Percentiles rank a stretch among this genome's conserved stretches.
These are phyloP conservation scores for Arthroderma sp. DNA, from an alignment of 2,329 filamentous ascomycete genomes.

Conservation along the genomic window DNA sequence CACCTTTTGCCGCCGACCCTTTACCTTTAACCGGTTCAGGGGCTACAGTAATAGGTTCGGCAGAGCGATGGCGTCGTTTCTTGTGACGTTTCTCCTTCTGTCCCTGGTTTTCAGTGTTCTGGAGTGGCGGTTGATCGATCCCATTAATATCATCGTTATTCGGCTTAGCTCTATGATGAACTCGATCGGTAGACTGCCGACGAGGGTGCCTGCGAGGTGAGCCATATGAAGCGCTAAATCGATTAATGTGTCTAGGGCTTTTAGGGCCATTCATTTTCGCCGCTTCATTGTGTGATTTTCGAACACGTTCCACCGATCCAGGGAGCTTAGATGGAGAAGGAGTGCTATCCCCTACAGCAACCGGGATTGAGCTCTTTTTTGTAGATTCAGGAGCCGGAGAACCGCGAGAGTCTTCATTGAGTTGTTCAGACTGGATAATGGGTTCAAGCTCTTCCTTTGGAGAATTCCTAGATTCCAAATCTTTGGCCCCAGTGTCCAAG, in stretches of 20 bases:
- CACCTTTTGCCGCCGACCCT: constrained; percentile 8
- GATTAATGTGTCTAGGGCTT: background rate
- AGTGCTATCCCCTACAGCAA: background rate
- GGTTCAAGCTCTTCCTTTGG: too few species aligned
- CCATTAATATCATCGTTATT: constrained; percentile 5
- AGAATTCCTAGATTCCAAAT: background rate
- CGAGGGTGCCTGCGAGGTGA: constrained; percentile 7
- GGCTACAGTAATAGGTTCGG: background rate
- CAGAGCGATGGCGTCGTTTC: background rate
- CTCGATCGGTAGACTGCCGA: constrained; percentile 5
- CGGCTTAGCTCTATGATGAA: constrained; percentile 6
- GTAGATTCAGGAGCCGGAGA: background rate
- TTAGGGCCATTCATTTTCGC: constrained; percentile 2
- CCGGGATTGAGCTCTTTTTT: background rate
- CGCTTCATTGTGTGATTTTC: constrained; percentile 1
- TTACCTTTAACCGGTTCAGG: constrained; percentile 5
- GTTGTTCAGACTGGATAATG: background rate
- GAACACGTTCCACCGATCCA: background rate
- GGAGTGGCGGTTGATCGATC: background rate
- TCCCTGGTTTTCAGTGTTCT: background rate
- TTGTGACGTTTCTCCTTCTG: constrained; percentile 3
- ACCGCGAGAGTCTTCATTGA: background rate
- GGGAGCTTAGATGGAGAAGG: background rate
- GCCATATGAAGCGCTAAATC: constrained; percentile 5
- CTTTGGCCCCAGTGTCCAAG: background rate